A percentile compares a stretch with the other conserved stretches of the same genome.
These are phyloP conservation scores for Fusarium succisae DNA, from an alignment of 2,329 filamentous ascomycete genomes.

Conservation along the genomic window DNA sequence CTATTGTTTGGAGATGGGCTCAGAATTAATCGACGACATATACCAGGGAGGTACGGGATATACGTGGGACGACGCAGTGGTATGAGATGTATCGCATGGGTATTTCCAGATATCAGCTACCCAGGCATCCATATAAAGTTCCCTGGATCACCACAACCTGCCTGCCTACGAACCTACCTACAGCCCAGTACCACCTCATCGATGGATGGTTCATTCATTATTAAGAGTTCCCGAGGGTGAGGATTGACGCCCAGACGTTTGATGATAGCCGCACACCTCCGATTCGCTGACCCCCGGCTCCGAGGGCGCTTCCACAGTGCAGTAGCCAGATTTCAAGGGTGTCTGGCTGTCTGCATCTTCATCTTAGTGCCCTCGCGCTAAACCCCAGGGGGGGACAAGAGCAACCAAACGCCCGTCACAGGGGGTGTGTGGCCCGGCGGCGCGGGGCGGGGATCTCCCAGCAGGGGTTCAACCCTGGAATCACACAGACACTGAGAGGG, in stretches of 20 bases:
- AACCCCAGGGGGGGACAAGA: slow-evolving; percentile 20
- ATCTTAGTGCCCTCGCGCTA: slow-evolving; percentile 15
- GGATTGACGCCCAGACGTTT: slow-evolving; percentile 23
- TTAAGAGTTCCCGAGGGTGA: slow-evolving; percentile 21
- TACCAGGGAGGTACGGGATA: slow-evolving; percentile 8
- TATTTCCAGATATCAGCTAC: not conserved
- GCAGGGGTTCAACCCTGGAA: slow-evolving; percentile 11
- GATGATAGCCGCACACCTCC: slow-evolving; percentile 15
- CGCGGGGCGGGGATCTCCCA: slow-evolving; percentile 26
- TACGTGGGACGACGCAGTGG: not conserved
- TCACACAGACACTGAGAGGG: not conserved
- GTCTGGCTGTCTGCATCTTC: not conserved
- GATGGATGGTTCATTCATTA: not conserved
- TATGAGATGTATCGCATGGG: not conserved
- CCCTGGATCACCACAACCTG: not conserved
- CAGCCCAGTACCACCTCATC: not conserved
- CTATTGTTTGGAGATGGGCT: not conserved
- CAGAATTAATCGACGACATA: not conserved
- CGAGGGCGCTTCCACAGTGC: not conserved
- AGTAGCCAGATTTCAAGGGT: slow-evolving; percentile 1
- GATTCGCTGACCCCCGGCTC: not conserved
- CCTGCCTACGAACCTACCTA: not conserved
- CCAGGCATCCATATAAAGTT: not conserved
- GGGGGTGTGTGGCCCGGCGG: slow-evolving; percentile 12
- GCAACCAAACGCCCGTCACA: slow-evolving; percentile 28